Base-by-base conservation (phyloP, 805 yeast species). In the Saccharomycopsis capsularis region DNA sequence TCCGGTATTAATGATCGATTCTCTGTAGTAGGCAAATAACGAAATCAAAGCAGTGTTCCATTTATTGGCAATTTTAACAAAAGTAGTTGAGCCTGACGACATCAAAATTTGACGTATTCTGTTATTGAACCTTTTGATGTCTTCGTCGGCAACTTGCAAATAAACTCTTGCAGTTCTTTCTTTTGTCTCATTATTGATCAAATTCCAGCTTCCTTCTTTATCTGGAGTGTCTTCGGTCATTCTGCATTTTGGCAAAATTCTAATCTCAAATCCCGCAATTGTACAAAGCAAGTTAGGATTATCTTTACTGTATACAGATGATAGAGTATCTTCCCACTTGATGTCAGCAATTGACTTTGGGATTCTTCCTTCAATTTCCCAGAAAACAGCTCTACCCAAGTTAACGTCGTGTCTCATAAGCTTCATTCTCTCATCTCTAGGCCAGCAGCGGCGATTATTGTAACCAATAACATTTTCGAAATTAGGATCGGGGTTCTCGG, bases 21-120 rank as follows among this genome's bases (percentile, higher is more conserved):
- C 99, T 56, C 99, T 75, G 60, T 78, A 93, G 60, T 93, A 93
- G 0, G 96, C 79, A 59, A 89, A 90, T 32, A 93, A 67, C 0
- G 98, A 76, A 45, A 90, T 76, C 46, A 93, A 68, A 0, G 96
- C 89, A 2, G 96, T 87, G 60, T 93, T 93, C 99, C 99, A 93
- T 59, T 88, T 88, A 36, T 90, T 82, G 2, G 95, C 96, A 50
- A 90, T 84, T 62, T 89, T 93, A 0, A 96, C 85, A 64, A 93
- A 93, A 0, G 99, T 87, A 0, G 96, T 82, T 0, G 96, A 86
- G 0, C 99, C 99, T 0, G 97, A 84, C 1, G 96, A 82, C 96
- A 93, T 86, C 57, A 93, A 71, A 44, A 93, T 81, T 59, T 91
- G 96, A 29, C 96, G 74, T 36, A 93, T 82, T 47, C 95, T 74